Base-by-base conservation (phyloP, 2,329 filamentous ascomycete genomes). In the Orbilia javanica region DNA sequence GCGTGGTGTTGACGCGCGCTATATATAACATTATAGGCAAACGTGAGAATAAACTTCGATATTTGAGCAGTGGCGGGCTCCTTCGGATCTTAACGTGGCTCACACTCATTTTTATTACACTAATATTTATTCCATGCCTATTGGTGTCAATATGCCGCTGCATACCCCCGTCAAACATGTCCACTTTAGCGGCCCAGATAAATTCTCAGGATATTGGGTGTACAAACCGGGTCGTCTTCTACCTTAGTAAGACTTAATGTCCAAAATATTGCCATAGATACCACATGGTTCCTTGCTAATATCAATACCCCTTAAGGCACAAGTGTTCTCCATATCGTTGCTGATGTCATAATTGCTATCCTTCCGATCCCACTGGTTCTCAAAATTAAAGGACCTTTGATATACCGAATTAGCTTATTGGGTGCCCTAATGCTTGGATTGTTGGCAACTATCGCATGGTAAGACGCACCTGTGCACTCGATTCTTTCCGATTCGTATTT, bases 61-160 rank as follows among this genome's bases (percentile, higher is more conserved):
- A 78, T 27, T 67, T 63, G 7, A 63, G 50, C 2, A 68, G 74
- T 34, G 74, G 74, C 10, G 67, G 74, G 3, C 67, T 52, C 5
- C 67, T 78, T 48, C 50, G 74, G 7, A 36, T 44, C 8, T 34
- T 68, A n/a, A 78, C 74, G 27, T 78, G 74, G 74, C 27, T 72
- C 1, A 68, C 53, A 2, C 6, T 72, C 15, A 48, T 72, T 27
- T 27, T 72, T 3, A 44, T 68, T 8, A 78, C 74, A 6, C 31
- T 78, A 4, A 64, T 72, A 27, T 78, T 72, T 31, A 68, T 78
- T 27, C 74, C 67, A 18, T 71, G 66, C 1, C 22, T 67, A 0
- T 46, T 72, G 29, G 74, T 72, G 8, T 15, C 67, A 1, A 53
- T 72, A n/a, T 64, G 15, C 34, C 69, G 74, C 11, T 78, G 74